phyloP scores from a whole-genome alignment of 148 eudicot genomes.

The Vaccinium vitisidaea region DNA sequence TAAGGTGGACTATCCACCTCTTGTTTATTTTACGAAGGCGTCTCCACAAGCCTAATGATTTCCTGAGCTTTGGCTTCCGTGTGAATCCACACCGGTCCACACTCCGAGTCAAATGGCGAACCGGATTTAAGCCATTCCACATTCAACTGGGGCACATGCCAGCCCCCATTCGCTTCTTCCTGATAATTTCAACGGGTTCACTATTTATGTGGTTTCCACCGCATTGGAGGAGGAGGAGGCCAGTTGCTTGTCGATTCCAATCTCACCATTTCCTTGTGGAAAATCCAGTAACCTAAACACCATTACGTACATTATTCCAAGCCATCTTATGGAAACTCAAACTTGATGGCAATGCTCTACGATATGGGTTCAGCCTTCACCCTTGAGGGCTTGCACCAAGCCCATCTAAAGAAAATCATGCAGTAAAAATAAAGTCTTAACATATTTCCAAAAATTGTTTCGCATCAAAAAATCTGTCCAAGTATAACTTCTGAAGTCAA shows the following conservation, averaged over 20 bases:
- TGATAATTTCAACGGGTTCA: background rate
- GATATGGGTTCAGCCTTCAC: background rate
- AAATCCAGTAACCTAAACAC: background rate
- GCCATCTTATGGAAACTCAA: background rate
- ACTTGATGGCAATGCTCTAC: background rate
- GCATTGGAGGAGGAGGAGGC: background rate
- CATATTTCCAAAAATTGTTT: background rate
- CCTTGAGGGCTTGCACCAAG: background rate
- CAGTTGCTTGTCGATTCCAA: background rate
- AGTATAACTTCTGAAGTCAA: background rate
- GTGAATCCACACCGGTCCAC: background rate
- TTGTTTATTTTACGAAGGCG: background rate
- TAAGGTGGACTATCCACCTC: background rate
- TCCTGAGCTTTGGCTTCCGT: background rate
- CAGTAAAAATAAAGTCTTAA: background rate
- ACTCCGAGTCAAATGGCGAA: background rate
- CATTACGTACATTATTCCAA: background rate
- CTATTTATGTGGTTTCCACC: background rate
- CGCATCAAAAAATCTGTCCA: background rate
- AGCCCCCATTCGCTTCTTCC: background rate
- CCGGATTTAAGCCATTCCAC: background rate
- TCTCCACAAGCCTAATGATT: background rate
- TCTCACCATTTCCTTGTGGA: background rate
- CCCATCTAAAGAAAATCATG: background rate
- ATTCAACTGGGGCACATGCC: background rate